Evolutionary conservation across 2,329 filamentous ascomycete genomes (phyloP), one percentile per base, ranked within the genome.

Genomic region (Paracamarosporium sp.): DNA sequence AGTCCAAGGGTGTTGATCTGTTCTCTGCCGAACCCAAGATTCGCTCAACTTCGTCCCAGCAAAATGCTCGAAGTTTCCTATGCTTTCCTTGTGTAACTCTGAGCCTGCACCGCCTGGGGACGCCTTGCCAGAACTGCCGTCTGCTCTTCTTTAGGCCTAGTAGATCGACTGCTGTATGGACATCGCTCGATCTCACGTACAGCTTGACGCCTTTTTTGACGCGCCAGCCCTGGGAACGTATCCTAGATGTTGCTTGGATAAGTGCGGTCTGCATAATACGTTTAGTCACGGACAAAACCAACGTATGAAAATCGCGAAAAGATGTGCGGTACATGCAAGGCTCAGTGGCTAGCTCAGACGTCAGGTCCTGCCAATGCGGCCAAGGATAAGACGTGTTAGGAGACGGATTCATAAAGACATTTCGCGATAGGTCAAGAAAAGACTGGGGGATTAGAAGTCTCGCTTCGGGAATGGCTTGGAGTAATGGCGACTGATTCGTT

Each of bases 261-360:
- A 95, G 78, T 0, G 86, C 81, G 0, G 90, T 86, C 45, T 90
- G 86, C 1, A 95, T 80, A 1, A 97, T 77, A 12, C 90, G 84
- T 57, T 85, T 86, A 0, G 90, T 93, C 13, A 95, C 64, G 52
- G 85, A 90, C 1, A 90, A 73, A 0, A 85, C 81, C 1, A 97
- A 75, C 8, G 85, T 85, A 67, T 93, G 83, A 43, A 97, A 89
- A 65, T 95, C 91, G 5, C 86, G 83, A n/a, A 96, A 83, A 0
- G 90, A 88, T 1, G 91, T 93, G 6, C 88, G 85, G 64, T 90
- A 88, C 22, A 97, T 85, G 0, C 89, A 86, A 0, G 93, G 93
- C 3, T 80, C 80, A 55, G 52, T 48, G 7, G 66, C 61, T 20
- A 67, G 53, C 8, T 70, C 69, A 1, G 67, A 67, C 4, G 53